Conservation (phyloP, 257 asterid genomes). For the Forsythia viridissima region DNA sequence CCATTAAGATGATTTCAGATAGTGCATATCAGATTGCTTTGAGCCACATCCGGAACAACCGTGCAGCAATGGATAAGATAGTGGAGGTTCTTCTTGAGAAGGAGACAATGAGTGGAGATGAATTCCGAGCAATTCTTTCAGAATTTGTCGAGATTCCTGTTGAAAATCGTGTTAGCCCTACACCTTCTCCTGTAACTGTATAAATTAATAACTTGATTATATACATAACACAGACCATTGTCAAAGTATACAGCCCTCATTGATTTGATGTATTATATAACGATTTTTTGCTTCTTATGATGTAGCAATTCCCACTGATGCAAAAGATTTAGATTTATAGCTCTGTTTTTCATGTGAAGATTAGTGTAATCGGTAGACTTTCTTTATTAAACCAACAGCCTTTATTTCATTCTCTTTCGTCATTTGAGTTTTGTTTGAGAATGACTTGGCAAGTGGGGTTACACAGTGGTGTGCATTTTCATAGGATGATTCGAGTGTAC, state of each 20-base stretch:
- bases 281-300: not conserved
- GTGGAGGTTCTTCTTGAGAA: constrained; percentile 87
- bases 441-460: no score
- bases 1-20: constrained; percentile 79
- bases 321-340: not conserved
- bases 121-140: constrained; percentile 81
- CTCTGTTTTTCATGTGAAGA: not conserved
- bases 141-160: constrained; percentile 83
- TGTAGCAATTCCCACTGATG: not conserved
- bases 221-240: not conserved
- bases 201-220: constrained; percentile 26
- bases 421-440: not conserved
- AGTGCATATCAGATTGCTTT: constrained; percentile 80
- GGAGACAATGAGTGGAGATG: constrained; percentile 90
- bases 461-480: no score
- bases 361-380: not conserved
- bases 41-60: constrained; percentile 73
- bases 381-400: not conserved
- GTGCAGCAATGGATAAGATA: constrained; percentile 87
- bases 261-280: not conserved
- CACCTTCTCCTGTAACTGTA: constrained; percentile 60
- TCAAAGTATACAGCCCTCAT: constrained; percentile 18
- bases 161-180: constrained; percentile 63
- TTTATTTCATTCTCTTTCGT: not conserved
- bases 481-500: no score